Evolutionary conservation across 345 rosid genomes (phyloP).

Genomic region (Dipteronia dyeriana): DNA sequence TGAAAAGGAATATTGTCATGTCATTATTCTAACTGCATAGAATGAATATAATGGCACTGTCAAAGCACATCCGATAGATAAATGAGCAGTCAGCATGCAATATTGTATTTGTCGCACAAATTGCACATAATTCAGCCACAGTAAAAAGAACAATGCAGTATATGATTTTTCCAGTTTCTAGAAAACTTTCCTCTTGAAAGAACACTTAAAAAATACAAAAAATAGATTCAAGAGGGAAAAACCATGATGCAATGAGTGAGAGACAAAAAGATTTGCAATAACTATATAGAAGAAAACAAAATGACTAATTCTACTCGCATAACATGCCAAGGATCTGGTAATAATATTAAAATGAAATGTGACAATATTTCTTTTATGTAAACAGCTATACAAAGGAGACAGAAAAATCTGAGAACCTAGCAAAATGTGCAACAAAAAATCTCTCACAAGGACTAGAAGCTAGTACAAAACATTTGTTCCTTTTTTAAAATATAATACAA

Average conservation of each 20-base stretch:
- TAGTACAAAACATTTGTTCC: too few species aligned
- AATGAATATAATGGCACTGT: neutral
- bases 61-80: neutral
- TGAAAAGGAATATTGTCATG: slow-evolving; percentile 28
- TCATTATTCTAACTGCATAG: neutral
- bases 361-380: neutral
- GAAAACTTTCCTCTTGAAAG: too few species aligned
- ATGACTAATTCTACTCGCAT: neutral
- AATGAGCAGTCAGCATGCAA: neutral
- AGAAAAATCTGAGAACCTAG: neutral
- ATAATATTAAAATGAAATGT: neutral
- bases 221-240: too few species aligned
- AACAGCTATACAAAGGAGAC: neutral
- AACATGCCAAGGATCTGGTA: neutral
- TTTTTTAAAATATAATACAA: neutral
- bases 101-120: too few species aligned
- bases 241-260: too few species aligned
- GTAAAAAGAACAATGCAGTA: too few species aligned
- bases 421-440: neutral
- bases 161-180: too few species aligned
- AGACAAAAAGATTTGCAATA: too few species aligned
- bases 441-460: neutral
- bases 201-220: too few species aligned
- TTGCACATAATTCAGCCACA: too few species aligned
- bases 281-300: neutral